Conservation (phyloP, 352 stramenopile genomes). For the Pythium insidiosum region DNA sequence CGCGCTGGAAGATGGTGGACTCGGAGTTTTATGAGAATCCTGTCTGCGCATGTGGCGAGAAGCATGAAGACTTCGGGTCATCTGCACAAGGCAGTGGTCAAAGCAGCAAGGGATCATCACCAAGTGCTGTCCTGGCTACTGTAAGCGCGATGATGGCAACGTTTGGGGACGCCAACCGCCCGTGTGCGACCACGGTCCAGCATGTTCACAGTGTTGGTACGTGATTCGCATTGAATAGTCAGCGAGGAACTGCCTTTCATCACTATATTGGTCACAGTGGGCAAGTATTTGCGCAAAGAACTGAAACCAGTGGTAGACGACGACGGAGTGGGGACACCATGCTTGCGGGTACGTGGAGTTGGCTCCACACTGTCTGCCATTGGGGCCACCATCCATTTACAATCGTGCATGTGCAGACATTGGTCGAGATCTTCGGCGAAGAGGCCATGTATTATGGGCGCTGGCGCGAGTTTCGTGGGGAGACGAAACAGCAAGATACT, state of each 20-base stretch:
- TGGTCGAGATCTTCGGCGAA: conserved; percentile 70
- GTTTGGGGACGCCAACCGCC: conserved; percentile 56
- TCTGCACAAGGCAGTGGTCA: no score
- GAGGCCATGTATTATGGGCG: conserved; percentile 81
- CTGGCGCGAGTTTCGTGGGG: conserved; percentile 73
- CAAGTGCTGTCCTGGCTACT: conserved; percentile 38
- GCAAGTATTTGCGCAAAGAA: conserved; percentile 33
- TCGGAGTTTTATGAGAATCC: conserved; percentile 57
- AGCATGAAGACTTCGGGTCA: conserved; percentile 32
- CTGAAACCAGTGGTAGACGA: conserved; percentile 36
- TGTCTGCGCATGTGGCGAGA: conserved; percentile 43
- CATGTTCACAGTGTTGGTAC: conserved; percentile 44
- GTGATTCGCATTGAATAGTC: not conserved
- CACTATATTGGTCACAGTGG: conserved; percentile 38
- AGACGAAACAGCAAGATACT: conserved; percentile 73
- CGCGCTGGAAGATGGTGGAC: conserved; percentile 66
- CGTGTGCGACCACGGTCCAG: conserved; percentile 50
- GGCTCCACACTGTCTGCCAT: no score
- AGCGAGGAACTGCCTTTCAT: no score
- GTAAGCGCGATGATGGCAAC: conserved; percentile 82
- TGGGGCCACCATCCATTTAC: conserved; percentile 29
- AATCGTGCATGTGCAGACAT: conserved; percentile 31
- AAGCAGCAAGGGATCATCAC: conserved; percentile 14
- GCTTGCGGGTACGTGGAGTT: conserved; percentile 31
- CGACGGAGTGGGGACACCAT: conserved; percentile 26